phyloP scores from a whole-genome alignment of 768 basidiomycete genomes.

The Megacollybia marginata region DNA sequence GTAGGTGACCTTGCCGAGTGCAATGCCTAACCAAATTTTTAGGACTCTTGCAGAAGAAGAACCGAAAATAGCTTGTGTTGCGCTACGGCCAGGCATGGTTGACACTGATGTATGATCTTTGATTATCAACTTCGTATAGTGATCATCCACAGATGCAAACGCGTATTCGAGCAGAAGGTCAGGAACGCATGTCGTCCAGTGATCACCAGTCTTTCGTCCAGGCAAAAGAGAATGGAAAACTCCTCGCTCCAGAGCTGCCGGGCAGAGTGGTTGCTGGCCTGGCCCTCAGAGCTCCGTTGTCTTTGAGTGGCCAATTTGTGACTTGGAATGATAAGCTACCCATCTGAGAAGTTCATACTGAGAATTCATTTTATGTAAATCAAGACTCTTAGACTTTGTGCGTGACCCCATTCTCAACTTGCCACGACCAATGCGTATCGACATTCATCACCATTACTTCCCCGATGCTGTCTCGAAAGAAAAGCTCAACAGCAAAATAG shows the following conservation, averaged over 20 bases:
- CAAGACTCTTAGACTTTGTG: background rate
- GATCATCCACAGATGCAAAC: slow-evolving; percentile 58
- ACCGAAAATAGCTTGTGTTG: slow-evolving; percentile 61
- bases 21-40: background rate
- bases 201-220: slow-evolving; percentile 54
- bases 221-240: slow-evolving; percentile 53
- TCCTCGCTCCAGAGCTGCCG: slow-evolving; percentile 67
- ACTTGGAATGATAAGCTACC: slow-evolving; percentile 66
- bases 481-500: slow-evolving; percentile 35
- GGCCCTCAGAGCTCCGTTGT: slow-evolving; percentile 53
- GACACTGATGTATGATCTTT: slow-evolving; percentile 61
- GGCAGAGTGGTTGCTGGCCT: slow-evolving; percentile 78
- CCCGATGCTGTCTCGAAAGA: slow-evolving; percentile 43
- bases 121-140: background rate
- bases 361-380: too few relatives aligned
- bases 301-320: slow-evolving; percentile 70
- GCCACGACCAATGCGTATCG: slow-evolving; percentile 30
- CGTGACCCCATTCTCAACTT: too few relatives aligned
- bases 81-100: slow-evolving; percentile 84
- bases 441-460: slow-evolving; percentile 78
- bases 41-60: slow-evolving; percentile 87
- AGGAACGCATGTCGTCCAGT: slow-evolving; percentile 41
- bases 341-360: slow-evolving; percentile 46
- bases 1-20: slow-evolving; percentile 24
- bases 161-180: slow-evolving; percentile 42